A percentile compares a stretch with the other conserved stretches of the same genome.
These are phyloP conservation scores for Fonsecaea multimorphosa DNA, from an alignment of 2,329 filamentous ascomycete species.

Conservation along the genomic window DNA sequence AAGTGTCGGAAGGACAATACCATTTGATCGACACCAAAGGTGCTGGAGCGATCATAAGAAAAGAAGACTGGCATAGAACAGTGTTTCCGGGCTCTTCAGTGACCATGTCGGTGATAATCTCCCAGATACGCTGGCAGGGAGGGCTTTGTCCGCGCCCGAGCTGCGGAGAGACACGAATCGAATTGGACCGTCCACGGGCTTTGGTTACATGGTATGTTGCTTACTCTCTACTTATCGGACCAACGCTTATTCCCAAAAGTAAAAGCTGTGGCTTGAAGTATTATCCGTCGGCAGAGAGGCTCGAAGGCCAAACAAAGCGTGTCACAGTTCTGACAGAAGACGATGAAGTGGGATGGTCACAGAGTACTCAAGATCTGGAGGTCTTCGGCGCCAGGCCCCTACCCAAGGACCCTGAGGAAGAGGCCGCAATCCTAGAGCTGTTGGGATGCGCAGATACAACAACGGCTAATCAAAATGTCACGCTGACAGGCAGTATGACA, in stretches of 20 bases:
- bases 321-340: not conserved
- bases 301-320: not conserved
- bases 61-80: slow-evolving; percentile 28
- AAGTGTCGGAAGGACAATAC: slow-evolving; percentile 29
- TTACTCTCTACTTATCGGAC: not conserved
- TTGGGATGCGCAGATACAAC: not conserved
- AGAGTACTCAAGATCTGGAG: not conserved
- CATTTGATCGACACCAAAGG: slow-evolving; percentile 26
- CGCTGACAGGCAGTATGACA: not conserved
- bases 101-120: slow-evolving; percentile 25
- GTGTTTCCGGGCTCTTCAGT: slow-evolving; percentile 28
- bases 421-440: not conserved
- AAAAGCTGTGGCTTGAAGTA: not conserved
- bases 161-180: not conserved
- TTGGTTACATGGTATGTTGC: not conserved
- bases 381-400: not conserved
- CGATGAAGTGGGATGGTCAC: not conserved
- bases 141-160: not conserved
- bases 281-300: not conserved
- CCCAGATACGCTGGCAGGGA: slow-evolving; percentile 1
- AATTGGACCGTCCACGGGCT: not conserved
- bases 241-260: not conserved
- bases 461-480: not conserved
- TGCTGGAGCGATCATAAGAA: slow-evolving; percentile 13
- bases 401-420: not conserved